Evolutionary conservation across 805 yeast genomes (phyloP), one percentile per base, ranked within the genome.

Genomic region (Saccharomycopsis malanga): DNA sequence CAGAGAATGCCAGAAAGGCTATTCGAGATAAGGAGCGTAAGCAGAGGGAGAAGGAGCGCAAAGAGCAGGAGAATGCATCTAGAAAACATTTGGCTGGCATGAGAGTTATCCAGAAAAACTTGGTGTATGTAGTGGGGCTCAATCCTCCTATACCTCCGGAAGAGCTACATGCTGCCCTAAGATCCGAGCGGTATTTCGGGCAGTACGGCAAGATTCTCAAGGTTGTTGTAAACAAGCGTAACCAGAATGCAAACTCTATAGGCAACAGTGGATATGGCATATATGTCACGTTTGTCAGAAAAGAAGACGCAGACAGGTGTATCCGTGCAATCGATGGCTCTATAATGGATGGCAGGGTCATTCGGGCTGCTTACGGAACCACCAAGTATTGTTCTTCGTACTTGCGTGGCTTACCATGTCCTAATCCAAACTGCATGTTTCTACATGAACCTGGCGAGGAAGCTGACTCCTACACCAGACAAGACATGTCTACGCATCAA

Each of bases 371-470:
- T 0, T 95, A 89, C 64, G 99, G 99, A 61, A 93, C 98, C 3
- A 93, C 99, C 10, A 93, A 93, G 65, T 93, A 93, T 69, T 93
- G 99, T 64, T 87, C 96, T n/a, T 83, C 95, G 2, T 93, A 93
- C 61, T 69, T 93, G 54, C 76, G 97, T 56, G 97, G 96, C 32
- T 94, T 87, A 62, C 83, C 93, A 7, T 93, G 99, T 68, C 98
- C 96, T 50, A 93, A 93, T 66, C 98, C 98, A 53, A 87, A 88
- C 61, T 93, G 99, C 73, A 93, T 93, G 98, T 93, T 93, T 60
- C 73, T 93, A 58, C 99, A 93, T 64, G 98, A 93, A 66, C 98
- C 98, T 4, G 98, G 99, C 50, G 99, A 93, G 70, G 98, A 93
- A 64, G 98, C 98, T 1, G 98, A 93, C 59, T 84, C 95, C 9